Evolutionary conservation across 75 land plant genomes (phyloP).

Genomic region (Ceratopteris richardii): DNA sequence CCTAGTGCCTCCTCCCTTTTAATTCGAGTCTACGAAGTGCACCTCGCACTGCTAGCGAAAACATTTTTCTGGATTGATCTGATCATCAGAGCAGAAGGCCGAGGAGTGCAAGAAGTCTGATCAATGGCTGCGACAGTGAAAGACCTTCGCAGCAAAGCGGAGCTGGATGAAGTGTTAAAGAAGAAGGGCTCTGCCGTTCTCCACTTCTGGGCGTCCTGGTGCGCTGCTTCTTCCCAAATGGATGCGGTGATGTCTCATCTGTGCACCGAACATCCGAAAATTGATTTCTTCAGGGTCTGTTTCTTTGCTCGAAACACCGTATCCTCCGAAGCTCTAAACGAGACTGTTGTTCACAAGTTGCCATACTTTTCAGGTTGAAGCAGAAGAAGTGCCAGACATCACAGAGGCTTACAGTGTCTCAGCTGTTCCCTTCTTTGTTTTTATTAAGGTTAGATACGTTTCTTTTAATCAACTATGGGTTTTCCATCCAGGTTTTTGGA

Average conservation of each 20-base stretch:
- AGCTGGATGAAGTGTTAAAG: constrained; percentile 36
- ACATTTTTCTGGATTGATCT: too few relatives aligned
- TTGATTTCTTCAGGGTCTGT: constrained; percentile 60
- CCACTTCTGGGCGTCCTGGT: constrained; percentile 96
- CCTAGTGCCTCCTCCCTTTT: too few relatives aligned
- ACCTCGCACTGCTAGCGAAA: too few relatives aligned
- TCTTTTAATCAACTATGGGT: neutral
- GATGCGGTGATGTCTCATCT: constrained; percentile 83
- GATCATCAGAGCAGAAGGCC: neutral
- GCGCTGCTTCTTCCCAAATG: constrained; percentile 87
- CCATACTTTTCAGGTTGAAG: constrained; percentile 61
- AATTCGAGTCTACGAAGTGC: too few relatives aligned
- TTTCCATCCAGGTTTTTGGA: neutral
- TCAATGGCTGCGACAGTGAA: constrained; percentile 41
- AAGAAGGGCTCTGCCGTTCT: constrained; percentile 40
- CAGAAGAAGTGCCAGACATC: constrained; percentile 86
- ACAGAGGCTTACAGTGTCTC: constrained; percentile 70
- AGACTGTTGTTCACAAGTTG: neutral
- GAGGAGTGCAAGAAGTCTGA: constrained; percentile 16
- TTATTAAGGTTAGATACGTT: constrained; percentile 50
- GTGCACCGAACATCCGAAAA: constrained; percentile 63
- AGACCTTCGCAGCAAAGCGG: constrained; percentile 50
- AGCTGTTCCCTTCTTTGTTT: constrained; percentile 78
- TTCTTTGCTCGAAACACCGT: neutral
- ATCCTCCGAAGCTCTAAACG: neutral